These are phyloP conservation scores for Juglanconis sp. DNA, from an alignment of 2,329 filamentous ascomycete species.

Conservation along the genomic window DNA sequence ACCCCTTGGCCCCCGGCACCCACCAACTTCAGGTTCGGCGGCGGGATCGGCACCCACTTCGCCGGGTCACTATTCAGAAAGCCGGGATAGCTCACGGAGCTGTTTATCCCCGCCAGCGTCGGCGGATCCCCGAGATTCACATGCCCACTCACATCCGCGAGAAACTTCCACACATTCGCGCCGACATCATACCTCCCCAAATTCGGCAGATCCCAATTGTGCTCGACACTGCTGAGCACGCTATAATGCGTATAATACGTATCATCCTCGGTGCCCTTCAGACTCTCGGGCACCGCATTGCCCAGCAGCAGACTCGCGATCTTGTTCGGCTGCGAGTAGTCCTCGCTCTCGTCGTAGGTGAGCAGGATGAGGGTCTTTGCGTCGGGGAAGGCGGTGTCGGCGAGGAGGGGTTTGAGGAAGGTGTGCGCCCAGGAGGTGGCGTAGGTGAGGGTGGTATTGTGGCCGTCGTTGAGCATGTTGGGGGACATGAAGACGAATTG, in stretches of 20 bases:
- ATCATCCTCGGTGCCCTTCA: constrained; percentile 48
- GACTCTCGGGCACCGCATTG: constrained; percentile 44
- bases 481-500: constrained; percentile 65
- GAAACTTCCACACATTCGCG: constrained; percentile 27
- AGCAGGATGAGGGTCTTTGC: constrained; percentile 51
- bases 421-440: constrained; percentile 49
- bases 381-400: constrained; percentile 47
- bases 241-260: constrained; percentile 47
- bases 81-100: constrained; percentile 41
- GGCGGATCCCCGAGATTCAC: constrained; percentile 32
- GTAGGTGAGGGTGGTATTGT: constrained; percentile 52
- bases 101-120: constrained; percentile 32
- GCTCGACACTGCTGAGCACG: constrained; percentile 37
- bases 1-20: constrained; percentile 42
- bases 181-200: constrained; percentile 42
- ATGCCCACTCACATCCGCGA: constrained; percentile 23
- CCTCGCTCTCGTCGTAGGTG: constrained; percentile 57
- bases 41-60: constrained; percentile 31
- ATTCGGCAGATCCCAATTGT: constrained; percentile 41
- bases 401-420: constrained; percentile 52
- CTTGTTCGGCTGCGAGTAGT: constrained; percentile 49
- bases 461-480: constrained; percentile 65
- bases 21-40: constrained; percentile 40
- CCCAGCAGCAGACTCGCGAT: constrained; percentile 54
- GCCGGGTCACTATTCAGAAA: constrained; percentile 34